Conservation (phyloP, 2,329 filamentous ascomycete species). For the Penicillium sp. region DNA sequence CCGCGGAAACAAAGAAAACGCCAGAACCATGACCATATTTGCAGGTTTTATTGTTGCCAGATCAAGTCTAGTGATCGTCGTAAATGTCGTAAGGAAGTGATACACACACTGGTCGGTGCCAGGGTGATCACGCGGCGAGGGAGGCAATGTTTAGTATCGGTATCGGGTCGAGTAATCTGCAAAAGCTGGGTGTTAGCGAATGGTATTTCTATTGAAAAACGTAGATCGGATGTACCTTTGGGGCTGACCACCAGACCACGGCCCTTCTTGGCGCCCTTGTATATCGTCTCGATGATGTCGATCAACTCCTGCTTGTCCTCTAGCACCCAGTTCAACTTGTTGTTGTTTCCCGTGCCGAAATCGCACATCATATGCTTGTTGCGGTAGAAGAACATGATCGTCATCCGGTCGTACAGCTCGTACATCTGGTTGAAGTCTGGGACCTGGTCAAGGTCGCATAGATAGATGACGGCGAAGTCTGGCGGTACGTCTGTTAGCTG, state of each 20-base stretch:
- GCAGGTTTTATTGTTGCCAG: constrained; percentile 5
- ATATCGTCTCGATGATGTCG: constrained; percentile 97
- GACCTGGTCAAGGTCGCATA: constrained; percentile 88
- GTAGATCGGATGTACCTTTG: constrained; percentile 61
- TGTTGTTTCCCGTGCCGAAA: constrained; percentile 97
- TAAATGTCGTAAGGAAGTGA: constrained; percentile 19
- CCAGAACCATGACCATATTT: constrained; percentile 5
- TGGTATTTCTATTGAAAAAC: neutral
- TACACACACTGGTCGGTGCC: neutral
- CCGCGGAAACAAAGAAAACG: constrained; percentile 2
- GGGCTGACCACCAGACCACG: constrained; percentile 93
- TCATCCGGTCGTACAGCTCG: constrained; percentile 81
- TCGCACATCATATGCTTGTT: constrained; percentile 96
- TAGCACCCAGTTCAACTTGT: constrained; percentile 94
- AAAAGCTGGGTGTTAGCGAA: constrained; percentile 7
- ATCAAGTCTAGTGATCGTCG: constrained; percentile 13
- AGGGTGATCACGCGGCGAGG: neutral
- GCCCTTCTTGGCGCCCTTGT: constrained; percentile 97
- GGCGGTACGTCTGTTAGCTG: constrained; percentile 4
- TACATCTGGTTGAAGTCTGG: constrained; percentile 98
- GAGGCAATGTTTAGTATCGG: constrained; percentile 53
- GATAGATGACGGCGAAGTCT: constrained; percentile 66
- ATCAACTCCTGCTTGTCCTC: constrained; percentile 99
- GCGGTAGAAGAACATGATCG: constrained; percentile 69
- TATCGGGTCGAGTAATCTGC: constrained; percentile 66